Base-by-base conservation (phyloP, 83 land plant species). In the Diphasiastrum complanatum region DNA sequence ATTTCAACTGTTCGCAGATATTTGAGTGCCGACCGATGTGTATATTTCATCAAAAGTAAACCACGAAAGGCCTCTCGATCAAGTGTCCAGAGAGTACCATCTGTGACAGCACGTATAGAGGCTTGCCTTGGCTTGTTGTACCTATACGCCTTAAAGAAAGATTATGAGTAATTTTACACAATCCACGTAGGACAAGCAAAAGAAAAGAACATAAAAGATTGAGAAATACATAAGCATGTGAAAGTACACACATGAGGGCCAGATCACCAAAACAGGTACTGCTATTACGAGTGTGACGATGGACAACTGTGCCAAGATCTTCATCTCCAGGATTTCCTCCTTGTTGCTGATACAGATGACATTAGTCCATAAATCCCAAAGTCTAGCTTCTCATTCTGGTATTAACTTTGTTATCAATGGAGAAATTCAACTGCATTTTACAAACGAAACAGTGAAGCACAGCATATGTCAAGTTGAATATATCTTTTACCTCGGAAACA, bases 261-360 rank as follows among this genome's bases (percentile, higher is more conserved):
- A 92, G 77, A 68, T 92, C 98, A 32, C 98, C 98, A 74, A 92
- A 92, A 62, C 85, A 87, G 46, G 91, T 81, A 50, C 78, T 63
- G 63, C 79, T 79, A 33, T 83, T 81, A 66, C 85, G 83, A 35
- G 83, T 81, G 49, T 87, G 87, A 4, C 56, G 81, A 19, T 85
- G 80, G 63, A 92, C 71, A 67, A 92, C 85, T 59, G 79, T 87
- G 20, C 76, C 78, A 30, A 79, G 75, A 26, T 81, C 90, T 18
- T 74, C 52, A 14, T 46, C 78, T 71, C 26, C 67, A 32, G 61
- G 54, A 49, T 63, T 61, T 31, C 77, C 97, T 76, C 52, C 83
- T 93, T 91, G 82, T 37, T 10, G 63, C 41, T 36, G 32, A 47
- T 37, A 20, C 30, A n/a, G n/a, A n/a, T n/a, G n/a, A n/a, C n/a